Evolutionary conservation across 208 protist species (phyloP).

Genomic region (Crithidia mellificae): DNA sequence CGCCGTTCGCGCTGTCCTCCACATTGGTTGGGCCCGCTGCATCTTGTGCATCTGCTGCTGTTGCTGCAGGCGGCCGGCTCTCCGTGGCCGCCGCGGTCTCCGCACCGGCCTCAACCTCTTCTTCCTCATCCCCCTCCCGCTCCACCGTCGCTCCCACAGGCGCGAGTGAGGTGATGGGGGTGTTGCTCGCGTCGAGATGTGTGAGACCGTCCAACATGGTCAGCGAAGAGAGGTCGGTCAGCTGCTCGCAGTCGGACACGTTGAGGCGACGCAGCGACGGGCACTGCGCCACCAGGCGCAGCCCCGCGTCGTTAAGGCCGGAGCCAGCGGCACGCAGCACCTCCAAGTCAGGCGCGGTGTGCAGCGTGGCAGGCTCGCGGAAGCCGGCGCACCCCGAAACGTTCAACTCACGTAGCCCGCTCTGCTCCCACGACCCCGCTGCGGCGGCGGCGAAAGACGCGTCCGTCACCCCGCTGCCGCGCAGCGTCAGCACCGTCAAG

Average conservation of each 20-base stretch:
- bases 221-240: constrained; percentile 10
- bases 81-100: too few species aligned
- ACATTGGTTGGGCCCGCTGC: too few species aligned
- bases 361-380: background rate
- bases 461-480: constrained; percentile 39
- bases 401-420: constrained; percentile 8
- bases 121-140: background rate
- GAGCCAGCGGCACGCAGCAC: constrained; percentile 1
- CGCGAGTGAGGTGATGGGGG: background rate
- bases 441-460: constrained; percentile 11
- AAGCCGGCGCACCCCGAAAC: constrained; percentile 9
- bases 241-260: constrained; percentile 20
- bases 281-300: constrained; percentile 1
- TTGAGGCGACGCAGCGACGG: constrained; percentile 20
- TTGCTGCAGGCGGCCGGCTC: too few species aligned
- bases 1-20: too few species aligned
- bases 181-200: constrained; percentile 24
- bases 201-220: constrained; percentile 13
- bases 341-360: constrained; percentile 11
- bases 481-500: constrained; percentile 32
- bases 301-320: constrained; percentile 8
- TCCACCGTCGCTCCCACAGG: background rate
- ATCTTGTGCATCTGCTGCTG: too few species aligned
- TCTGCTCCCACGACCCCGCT: constrained; percentile 9
- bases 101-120: background rate